A percentile compares a stretch with the other conserved stretches of the same genome.
Evolutionary conservation across 805 yeast species (phyloP).

Genomic region (Saccharomyces eubayanus): DNA sequence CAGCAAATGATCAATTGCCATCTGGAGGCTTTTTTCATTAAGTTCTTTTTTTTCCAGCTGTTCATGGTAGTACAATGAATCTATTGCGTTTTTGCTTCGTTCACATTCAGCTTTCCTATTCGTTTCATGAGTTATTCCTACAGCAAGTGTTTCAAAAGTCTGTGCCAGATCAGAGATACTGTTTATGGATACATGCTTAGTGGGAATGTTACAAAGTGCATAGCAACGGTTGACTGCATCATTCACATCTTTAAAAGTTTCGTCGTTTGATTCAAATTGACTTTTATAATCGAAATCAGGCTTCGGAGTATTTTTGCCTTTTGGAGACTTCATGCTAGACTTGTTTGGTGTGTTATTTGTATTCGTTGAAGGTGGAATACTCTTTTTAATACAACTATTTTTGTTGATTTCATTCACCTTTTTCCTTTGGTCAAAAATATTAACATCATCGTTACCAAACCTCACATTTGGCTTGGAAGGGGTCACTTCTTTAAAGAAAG

Average conservation of each 20-base stretch:
- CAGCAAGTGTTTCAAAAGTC: neutral
- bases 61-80: neutral
- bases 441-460: neutral
- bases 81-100: neutral
- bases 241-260: neutral
- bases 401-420: neutral
- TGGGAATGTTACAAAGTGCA: neutral
- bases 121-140: neutral
- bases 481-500: neutral
- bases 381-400: neutral
- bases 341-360: neutral
- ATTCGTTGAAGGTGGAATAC: neutral
- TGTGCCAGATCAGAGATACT: neutral
- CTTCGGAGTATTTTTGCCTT: neutral
- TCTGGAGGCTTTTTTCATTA: neutral
- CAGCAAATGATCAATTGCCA: neutral
- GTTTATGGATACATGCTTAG: neutral
- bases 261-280: neutral
- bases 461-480: neutral
- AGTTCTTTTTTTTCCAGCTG: neutral
- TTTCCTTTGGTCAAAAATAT: neutral
- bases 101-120: neutral
- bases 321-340: neutral
- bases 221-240: neutral
- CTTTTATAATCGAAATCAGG: neutral